These are phyloP conservation scores for Sinapis alba DNA, from an alignment of 441 rosid genomes.

Conservation along the genomic window DNA sequence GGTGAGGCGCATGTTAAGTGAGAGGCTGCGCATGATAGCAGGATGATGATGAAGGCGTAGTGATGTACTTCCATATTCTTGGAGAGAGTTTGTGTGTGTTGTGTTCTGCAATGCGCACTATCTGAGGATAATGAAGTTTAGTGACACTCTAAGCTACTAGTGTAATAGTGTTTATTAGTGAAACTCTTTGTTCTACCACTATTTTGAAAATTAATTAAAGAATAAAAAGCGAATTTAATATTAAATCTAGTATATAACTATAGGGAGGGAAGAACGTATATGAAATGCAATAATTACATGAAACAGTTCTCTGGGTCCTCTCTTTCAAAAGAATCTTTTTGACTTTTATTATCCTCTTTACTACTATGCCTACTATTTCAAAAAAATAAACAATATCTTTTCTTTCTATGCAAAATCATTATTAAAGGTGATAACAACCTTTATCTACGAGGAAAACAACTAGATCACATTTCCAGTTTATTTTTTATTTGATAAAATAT, in stretches of 20 bases:
- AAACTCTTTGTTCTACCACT: slow-evolving; percentile 27
- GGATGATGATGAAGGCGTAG: slow-evolving; percentile 23
- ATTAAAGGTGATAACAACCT: slow-evolving; percentile 24
- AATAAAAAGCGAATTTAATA: neutral
- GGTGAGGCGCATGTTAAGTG: slow-evolving; percentile 18
- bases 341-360: slow-evolving; percentile 35
- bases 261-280: slow-evolving; percentile 30
- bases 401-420: slow-evolving; percentile 26
- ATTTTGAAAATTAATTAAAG: neutral
- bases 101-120: slow-evolving; percentile 31
- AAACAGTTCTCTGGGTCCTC: slow-evolving; percentile 32
- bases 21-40: slow-evolving; percentile 28
- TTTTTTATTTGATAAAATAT: neutral
- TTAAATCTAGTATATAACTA: neutral
- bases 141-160: neutral
- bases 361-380: neutral
- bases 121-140: slow-evolving; percentile 17
- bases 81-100: slow-evolving; percentile 14
- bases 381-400: slow-evolving; percentile 14
- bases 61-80: slow-evolving; percentile 18
- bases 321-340: slow-evolving; percentile 43
- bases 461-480: neutral
- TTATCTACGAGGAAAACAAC: slow-evolving; percentile 34
- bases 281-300: slow-evolving; percentile 40
- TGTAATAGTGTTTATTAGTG: too few relatives aligned